Conservation (phyloP, 176 grass and related monocot species). For the Carex pumila region DNA sequence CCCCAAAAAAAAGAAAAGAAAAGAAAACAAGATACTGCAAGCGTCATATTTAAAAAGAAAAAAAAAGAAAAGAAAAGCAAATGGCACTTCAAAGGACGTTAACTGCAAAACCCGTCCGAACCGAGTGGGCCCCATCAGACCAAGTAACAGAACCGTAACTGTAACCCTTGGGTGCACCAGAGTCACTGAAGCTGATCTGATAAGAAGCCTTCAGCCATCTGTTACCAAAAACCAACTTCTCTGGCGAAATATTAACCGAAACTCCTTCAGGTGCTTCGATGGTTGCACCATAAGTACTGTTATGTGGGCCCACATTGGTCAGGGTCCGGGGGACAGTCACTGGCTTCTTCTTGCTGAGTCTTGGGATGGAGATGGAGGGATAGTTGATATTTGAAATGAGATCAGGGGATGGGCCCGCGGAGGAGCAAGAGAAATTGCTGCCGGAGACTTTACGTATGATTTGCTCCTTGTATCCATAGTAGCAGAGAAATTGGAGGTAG, state of each 20-base stretch:
- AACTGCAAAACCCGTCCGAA: slow-evolving; percentile 67
- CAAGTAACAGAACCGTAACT: slow-evolving; percentile 56
- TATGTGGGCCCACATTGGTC: slow-evolving; percentile 69
- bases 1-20: neutral
- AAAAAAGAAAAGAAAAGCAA: neutral
- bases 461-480: slow-evolving; percentile 84
- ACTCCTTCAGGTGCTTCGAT: slow-evolving; percentile 48
- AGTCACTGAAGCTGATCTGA: slow-evolving; percentile 49
- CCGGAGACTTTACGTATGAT: slow-evolving; percentile 53
- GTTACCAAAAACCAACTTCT: slow-evolving; percentile 46
- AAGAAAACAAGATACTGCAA: neutral
- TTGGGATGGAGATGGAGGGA: slow-evolving; percentile 78
- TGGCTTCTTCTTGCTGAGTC: slow-evolving; percentile 29
- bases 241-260: slow-evolving; percentile 49
- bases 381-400: slow-evolving; percentile 82
- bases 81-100: slow-evolving; percentile 51
- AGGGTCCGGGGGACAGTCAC: slow-evolving; percentile 45
- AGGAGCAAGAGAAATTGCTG: slow-evolving; percentile 43
- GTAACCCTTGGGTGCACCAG: slow-evolving; percentile 43
- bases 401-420: slow-evolving; percentile 38
- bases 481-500: slow-evolving; percentile 81
- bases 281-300: slow-evolving; percentile 46
- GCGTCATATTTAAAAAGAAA: neutral
- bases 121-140: slow-evolving; percentile 80
- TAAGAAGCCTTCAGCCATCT: slow-evolving; percentile 69